Evolutionary conservation across 2,329 filamentous ascomycete species (phyloP).

Genomic region (Alternaria brassicae): DNA sequence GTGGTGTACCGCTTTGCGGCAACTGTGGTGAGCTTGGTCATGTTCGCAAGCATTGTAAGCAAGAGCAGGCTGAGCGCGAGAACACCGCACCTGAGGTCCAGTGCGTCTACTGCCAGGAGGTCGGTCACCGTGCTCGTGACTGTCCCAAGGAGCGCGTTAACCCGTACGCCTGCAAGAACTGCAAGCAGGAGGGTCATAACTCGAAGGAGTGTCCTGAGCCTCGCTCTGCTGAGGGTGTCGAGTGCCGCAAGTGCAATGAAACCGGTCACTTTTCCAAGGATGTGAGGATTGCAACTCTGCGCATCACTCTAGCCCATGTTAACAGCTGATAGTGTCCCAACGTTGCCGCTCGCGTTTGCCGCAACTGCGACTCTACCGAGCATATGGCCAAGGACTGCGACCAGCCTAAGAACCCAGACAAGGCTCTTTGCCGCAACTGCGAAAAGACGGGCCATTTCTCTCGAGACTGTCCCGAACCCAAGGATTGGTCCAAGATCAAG

Average conservation of each 20-base stretch:
- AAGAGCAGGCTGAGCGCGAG: constrained; percentile 62
- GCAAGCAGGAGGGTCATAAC: constrained; percentile 58
- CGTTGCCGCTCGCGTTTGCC: constrained; percentile 42
- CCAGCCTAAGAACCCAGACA: constrained; percentile 46
- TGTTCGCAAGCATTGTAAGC: constrained; percentile 62
- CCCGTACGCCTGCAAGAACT: constrained; percentile 73
- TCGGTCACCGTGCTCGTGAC: constrained; percentile 72
- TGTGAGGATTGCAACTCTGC: constrained; percentile 18
- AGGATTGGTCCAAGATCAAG: constrained; percentile 58
- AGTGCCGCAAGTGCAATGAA: constrained; percentile 70
- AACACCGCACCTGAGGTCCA: constrained; percentile 57
- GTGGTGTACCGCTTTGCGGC: constrained; percentile 65
- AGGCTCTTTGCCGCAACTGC: constrained; percentile 66
- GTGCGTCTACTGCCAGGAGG: constrained; percentile 70
- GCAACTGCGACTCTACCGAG: constrained; percentile 48
- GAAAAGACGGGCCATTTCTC: constrained; percentile 68
- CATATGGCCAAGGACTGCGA: constrained; percentile 49
- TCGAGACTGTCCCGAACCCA: constrained; percentile 65
- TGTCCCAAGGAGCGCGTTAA: constrained; percentile 64
- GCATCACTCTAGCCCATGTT: constrained; percentile 14
- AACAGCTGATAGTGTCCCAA: constrained; percentile 40
- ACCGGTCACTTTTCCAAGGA: constrained; percentile 51
- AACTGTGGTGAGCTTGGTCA: constrained; percentile 73
- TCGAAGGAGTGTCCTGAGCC: constrained; percentile 53
- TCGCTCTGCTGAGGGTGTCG: constrained; percentile 62